Conservation (phyloP, 306 rosid species). For the Arachis hypogaea region DNA sequence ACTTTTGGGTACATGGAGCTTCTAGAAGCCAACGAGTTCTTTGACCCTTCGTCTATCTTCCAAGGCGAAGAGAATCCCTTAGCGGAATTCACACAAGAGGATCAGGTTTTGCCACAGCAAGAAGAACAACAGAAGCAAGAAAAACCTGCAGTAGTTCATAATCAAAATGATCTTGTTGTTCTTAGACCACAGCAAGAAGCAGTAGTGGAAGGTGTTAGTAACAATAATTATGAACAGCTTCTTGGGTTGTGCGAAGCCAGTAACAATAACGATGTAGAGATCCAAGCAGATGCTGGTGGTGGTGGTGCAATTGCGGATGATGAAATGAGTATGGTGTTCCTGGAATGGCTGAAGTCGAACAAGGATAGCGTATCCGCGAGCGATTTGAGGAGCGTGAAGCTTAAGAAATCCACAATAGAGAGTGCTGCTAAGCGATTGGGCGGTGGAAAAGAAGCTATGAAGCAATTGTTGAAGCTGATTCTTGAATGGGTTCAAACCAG, state of each 20-base stretch:
- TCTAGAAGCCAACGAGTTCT: conserved; percentile 60
- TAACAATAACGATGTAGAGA: conserved; percentile 25
- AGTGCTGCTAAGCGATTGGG: conserved; percentile 84
- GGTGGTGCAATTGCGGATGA: conserved; percentile 47
- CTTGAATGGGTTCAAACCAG: conserved; percentile 95
- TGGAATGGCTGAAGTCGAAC: conserved; percentile 87
- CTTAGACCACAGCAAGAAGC: not conserved
- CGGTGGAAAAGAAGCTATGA: conserved; percentile 95
- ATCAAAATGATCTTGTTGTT: not conserved
- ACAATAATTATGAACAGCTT: conserved; percentile 13
- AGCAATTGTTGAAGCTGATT: conserved; percentile 81
- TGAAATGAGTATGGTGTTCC: conserved; percentile 83
- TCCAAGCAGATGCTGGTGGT: conserved; percentile 21
- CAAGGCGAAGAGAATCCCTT: conserved; percentile 52
- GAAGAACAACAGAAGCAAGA: conserved; percentile 1
- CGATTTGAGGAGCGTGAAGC: conserved; percentile 83
- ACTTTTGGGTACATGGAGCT: conserved; percentile 87
- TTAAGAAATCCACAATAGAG: conserved; percentile 78
- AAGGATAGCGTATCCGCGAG: conserved; percentile 83
- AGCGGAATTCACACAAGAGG: conserved; percentile 46
- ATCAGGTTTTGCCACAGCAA: conserved; percentile 24
- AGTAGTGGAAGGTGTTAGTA: conserved; percentile 3
- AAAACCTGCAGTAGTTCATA: conserved; percentile 16
- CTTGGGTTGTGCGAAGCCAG: not conserved
- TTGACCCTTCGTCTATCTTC: conserved; percentile 64